These are phyloP conservation scores for Pseudogymnoascus sp. DNA, from an alignment of 2,329 filamentous ascomycete species.

Conservation along the genomic window DNA sequence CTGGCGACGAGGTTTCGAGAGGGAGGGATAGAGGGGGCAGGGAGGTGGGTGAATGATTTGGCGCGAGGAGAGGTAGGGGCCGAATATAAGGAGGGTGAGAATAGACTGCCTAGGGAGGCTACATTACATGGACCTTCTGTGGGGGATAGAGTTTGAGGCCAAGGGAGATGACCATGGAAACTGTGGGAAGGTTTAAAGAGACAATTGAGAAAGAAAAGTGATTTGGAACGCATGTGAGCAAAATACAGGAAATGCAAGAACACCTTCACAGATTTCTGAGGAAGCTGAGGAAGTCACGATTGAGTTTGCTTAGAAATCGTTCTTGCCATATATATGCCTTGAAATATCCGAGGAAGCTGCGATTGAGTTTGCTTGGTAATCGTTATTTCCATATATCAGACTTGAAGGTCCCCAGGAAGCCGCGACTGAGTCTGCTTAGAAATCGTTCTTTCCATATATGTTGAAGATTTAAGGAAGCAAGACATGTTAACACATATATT, in stretches of 20 bases:
- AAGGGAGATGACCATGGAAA: not conserved
- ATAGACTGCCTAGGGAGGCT: constrained; percentile 46
- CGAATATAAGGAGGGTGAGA: constrained; percentile 54
- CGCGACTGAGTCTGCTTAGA: too few relatives aligned
- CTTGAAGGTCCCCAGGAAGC: too few relatives aligned
- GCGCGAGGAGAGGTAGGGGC: constrained; percentile 58
- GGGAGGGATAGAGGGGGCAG: constrained; percentile 46
- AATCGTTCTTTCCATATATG: too few relatives aligned
- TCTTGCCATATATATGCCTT: too few relatives aligned
- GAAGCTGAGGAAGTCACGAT: too few relatives aligned
- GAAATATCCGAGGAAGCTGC: too few relatives aligned
- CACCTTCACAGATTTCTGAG: not conserved
- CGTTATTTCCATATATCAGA: too few relatives aligned
- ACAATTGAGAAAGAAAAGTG: not conserved
- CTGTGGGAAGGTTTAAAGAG: not conserved
- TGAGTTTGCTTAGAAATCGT: too few relatives aligned
- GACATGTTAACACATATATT: not conserved
- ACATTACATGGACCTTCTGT: not conserved
- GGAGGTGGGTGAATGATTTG: constrained; percentile 68
- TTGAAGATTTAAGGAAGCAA: too few relatives aligned
- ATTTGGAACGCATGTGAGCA: not conserved
- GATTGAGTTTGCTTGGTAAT: too few relatives aligned
- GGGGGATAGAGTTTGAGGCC: not conserved
- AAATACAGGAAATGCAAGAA: not conserved
- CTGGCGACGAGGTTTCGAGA: constrained; percentile 62